Evolutionary conservation across 305 asterid genomes (phyloP), one percentile per base, ranked within the genome.

Genomic region (Plantago coronopus): DNA sequence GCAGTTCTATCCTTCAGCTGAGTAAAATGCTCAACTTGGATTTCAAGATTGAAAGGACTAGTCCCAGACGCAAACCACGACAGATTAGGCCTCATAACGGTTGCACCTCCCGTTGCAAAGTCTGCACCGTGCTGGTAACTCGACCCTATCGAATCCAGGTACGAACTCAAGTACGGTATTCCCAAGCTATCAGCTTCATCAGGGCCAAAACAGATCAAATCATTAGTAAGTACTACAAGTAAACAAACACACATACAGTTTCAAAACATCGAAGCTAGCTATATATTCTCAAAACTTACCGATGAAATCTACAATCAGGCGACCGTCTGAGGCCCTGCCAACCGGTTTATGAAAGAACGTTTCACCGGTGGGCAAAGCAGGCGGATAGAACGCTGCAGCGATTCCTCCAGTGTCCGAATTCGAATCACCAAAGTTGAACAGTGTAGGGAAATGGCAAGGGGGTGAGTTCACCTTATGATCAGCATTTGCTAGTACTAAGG

Each of bases 41-140:
- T 73, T 8, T 85, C 98, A 13, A 88, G 80, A 48, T 77, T 64
- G 61, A 91, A 88, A 0, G 98, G 96, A 65, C 94, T 84, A 9
- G 72, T 71, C 7, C 88, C 88, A 25, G 56, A 72, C 57, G 17
- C 76, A 42, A 79, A 76, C 89, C 88, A 82, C 4, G 91, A 72
- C 42, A 69, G 79, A 1, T 72, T 69, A 9, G 76, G 80, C 21
- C 83, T 75, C 57, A 65, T 40, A 48, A 86, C 62, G 51, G 94
- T 86, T 20, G 96, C 82, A 34, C 96, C 96, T 9, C 94, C 95
- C 0, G 94, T 85, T n/a, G 97, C 96, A 54, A 82, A 82, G 59
- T 82, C 76, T 21, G 86, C 86, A 3, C 89, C 86, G 5, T 75
- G 82, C 59, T 57, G 65, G 63, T 66, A 91, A 40, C 65, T 72